These are phyloP conservation scores for Brassica hybrid DNA, from an alignment of 441 rosid species.

Conservation along the genomic window DNA sequence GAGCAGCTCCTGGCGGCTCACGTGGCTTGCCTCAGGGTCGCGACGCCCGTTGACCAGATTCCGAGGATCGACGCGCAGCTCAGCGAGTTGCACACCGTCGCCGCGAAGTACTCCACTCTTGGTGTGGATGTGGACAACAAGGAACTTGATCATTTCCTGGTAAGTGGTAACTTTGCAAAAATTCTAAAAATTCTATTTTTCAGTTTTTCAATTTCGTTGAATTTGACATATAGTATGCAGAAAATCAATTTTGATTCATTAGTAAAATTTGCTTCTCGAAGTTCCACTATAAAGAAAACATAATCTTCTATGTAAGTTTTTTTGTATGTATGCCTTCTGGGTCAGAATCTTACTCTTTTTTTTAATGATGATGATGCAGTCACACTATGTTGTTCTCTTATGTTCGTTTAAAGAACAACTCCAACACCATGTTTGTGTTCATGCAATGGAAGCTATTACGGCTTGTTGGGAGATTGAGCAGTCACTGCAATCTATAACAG, in stretches of 20 bases:
- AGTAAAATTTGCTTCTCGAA: no score
- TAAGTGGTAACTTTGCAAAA: conserved; percentile 4
- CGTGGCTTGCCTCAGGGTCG: conserved; percentile 89
- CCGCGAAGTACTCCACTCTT: conserved; percentile 78
- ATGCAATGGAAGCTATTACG: conserved; percentile 79
- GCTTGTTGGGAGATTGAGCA: conserved; percentile 78
- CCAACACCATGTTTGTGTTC: conserved; percentile 72
- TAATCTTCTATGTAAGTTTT: conserved; percentile 9
- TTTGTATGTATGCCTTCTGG: conserved; percentile 14
- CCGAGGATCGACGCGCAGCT: conserved; percentile 96
- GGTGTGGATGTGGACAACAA: conserved; percentile 72
- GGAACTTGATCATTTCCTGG: conserved; percentile 98
- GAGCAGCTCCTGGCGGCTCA: conserved; percentile 92
- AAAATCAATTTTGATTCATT: no score
- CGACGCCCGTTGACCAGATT: conserved; percentile 98
- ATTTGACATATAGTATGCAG: no score
- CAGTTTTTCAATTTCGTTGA: no score
- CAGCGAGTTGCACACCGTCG: conserved; percentile 84
- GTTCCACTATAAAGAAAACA: background rate
- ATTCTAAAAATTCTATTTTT: no score
- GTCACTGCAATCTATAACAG: conserved; percentile 61
- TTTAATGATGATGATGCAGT: conserved; percentile 44
- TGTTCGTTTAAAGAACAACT: conserved; percentile 72
- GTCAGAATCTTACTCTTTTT: background rate
- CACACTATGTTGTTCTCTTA: conserved; percentile 65